These are phyloP conservation scores for Penicillium oxalicum DNA, from an alignment of 2,329 filamentous ascomycete species.

Conservation along the genomic window DNA sequence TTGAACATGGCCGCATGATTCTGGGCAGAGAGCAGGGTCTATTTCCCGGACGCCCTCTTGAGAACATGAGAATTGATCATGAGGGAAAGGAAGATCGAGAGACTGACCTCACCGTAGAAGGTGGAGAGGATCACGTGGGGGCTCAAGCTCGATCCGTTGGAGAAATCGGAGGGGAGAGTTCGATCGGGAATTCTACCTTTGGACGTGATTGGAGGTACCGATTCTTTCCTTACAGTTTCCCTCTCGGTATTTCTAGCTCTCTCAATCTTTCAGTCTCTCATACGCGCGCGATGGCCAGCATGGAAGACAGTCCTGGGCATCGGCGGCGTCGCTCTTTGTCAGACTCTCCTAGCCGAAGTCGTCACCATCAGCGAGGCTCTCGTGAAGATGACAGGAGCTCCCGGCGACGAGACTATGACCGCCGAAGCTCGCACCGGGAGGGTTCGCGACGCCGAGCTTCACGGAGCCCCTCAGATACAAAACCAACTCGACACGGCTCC, in stretches of 20 bases:
- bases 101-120: conserved; percentile 3
- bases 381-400: conserved; percentile 22
- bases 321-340: conserved; percentile 20
- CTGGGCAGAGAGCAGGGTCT: conserved; percentile 16
- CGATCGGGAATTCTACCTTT: no score
- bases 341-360: conserved; percentile 16
- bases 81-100: not conserved
- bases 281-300: conserved; percentile 22
- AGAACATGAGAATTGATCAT: not conserved
- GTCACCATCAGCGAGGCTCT: conserved; percentile 19
- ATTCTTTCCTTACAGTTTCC: not conserved
- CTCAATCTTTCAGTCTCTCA: not conserved
- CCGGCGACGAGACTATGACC: conserved; percentile 21
- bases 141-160: conserved; percentile 4
- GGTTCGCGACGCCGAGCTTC: conserved; percentile 21
- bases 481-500: conserved; percentile 17
- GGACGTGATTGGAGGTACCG: no score
- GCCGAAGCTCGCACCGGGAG: conserved; percentile 25
- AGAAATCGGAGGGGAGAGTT: not conserved
- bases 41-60: conserved; percentile 10
- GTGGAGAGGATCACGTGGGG: conserved; percentile 14
- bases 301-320: conserved; percentile 16
- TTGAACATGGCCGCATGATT: conserved; percentile 44
- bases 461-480: conserved; percentile 22
- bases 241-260: not conserved